A percentile compares a stretch with the other conserved stretches of the same genome.
phyloP scores from a whole-genome alignment of 2,329 filamentous ascomycete species.

The Beauveria sp. region DNA sequence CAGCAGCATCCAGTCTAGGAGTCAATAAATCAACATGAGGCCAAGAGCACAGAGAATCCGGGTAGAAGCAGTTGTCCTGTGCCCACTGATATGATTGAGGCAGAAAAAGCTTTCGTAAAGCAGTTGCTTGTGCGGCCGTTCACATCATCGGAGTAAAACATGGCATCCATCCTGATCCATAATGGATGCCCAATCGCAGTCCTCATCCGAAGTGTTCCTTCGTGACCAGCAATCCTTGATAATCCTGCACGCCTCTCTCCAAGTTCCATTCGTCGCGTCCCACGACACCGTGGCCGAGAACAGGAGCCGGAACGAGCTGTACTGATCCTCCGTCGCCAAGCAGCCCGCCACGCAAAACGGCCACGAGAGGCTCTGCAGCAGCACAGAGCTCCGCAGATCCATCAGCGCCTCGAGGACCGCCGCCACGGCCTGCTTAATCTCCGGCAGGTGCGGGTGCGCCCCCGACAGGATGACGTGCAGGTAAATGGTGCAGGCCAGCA shows the following conservation, averaged over 20 bases:
- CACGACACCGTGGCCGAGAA: neutral
- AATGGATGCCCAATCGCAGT: neutral
- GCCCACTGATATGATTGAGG: no score
- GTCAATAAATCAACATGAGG: no score
- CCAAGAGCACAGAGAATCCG: no score
- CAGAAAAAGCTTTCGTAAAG: no score
- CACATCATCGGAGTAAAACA: neutral
- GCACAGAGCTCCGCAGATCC: neutral
- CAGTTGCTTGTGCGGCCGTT: neutral
- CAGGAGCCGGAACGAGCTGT: neutral
- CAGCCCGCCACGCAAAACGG: neutral
- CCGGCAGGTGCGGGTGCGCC: neutral
- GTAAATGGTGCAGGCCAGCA: neutral
- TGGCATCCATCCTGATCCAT: neutral
- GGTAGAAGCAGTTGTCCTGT: no score
- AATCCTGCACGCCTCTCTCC: neutral
- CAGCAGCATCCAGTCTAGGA: no score
- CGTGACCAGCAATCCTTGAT: neutral
- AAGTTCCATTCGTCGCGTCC: neutral
- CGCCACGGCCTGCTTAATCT: neutral
- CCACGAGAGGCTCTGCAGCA: neutral
- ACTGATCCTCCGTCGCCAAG: neutral
- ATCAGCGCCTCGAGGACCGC: neutral
- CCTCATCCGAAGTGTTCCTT: neutral
- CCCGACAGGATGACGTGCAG: neutral